Percentiles rank a stretch among this genome's conserved stretches.
These are phyloP conservation scores for Ballota nigra DNA, from an alignment of 257 asterid species.

Conservation along the genomic window DNA sequence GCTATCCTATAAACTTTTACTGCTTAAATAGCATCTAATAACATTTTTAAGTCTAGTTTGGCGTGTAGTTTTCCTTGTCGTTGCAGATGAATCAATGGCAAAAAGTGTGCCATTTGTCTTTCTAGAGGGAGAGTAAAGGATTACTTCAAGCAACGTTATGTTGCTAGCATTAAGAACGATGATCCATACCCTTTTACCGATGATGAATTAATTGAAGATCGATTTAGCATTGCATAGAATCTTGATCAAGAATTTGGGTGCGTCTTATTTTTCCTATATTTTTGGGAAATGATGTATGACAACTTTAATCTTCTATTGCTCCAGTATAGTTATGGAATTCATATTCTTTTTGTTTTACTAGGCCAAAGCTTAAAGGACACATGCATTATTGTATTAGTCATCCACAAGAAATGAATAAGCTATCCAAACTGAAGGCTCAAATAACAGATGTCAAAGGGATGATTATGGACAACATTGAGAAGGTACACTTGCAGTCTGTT, in stretches of 20 bases:
- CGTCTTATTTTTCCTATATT: constrained; percentile 25
- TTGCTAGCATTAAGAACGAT: constrained; percentile 67
- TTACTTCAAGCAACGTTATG: constrained; percentile 74
- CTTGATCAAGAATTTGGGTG: constrained; percentile 98
- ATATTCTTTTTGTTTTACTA: constrained; percentile 30
- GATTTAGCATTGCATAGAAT: constrained; percentile 94
- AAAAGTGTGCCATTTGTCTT: constrained; percentile 91
- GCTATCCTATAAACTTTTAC: not conserved
- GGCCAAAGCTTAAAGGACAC: constrained; percentile 95
- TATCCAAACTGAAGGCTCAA: constrained; percentile 91
- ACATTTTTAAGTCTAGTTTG: constrained; percentile 5
- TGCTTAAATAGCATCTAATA: not conserved
- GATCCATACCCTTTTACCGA: constrained; percentile 78
- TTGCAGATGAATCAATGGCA: constrained; percentile 92
- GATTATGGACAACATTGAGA: constrained; percentile 99
- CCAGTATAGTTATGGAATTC: not conserved
- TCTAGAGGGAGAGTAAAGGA: constrained; percentile 96
- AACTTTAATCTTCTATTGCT: not conserved
- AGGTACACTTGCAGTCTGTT: constrained; percentile 47
- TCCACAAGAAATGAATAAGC: constrained; percentile 95
- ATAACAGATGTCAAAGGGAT: constrained; percentile 97
- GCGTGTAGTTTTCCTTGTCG: constrained; percentile 84
- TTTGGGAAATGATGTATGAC: not conserved
- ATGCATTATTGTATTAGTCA: constrained; percentile 92
- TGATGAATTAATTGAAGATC: constrained; percentile 79